Evolutionary conservation across 2,329 filamentous ascomycete genomes (phyloP), one percentile per base, ranked within the genome.

Genomic region (Ceratocystis albifundus): DNA sequence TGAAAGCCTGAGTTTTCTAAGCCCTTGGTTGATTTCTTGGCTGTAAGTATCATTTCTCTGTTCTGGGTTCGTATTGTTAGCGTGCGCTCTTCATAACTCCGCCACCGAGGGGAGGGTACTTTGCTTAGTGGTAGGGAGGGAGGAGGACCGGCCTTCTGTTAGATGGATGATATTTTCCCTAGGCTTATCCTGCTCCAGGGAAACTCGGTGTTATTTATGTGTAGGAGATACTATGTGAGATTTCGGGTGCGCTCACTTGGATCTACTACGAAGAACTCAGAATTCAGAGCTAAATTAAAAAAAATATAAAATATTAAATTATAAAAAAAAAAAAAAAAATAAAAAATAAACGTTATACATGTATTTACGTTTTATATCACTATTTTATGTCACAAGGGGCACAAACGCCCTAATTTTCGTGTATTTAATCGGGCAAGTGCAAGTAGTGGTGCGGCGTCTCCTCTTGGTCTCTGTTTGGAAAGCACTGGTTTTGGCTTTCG

Each of bases 401-500:
- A 12, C 36, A 41, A 41, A 4, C 12, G 36, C 10, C 12, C 4
- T 15, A 41, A 2, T 41, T 15, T 41, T 41, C 36, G 36, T 41
- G 12, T 41, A 41, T 41, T 41, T 41, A 41, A 15, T 41, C 36
- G 12, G 36, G 32, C 4, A 62, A 62, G 59, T 50, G 48, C 48
- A 50, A 22, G 48, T 20, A 5, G 48, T 53, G 48, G 48, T 53
- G 48, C 48, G 48, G 48, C 48, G 48, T 53, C 48, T 53, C 48
- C 48, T 53, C 48, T 53, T 20, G 22, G 48, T 22, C 48, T 59
- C 15, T 59, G 55, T 59, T 59, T 59, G 55, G 55, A 59, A 59
- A 59, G 28, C 22, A 25, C 55, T 59, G 55, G 55, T 32, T 59
- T 59, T 32, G 55, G 28, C 55, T 59, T 59, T 65, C 36, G 61